These are phyloP conservation scores for Penicillium vulpinum DNA, from an alignment of 2,329 filamentous ascomycete species.

Conservation along the genomic window DNA sequence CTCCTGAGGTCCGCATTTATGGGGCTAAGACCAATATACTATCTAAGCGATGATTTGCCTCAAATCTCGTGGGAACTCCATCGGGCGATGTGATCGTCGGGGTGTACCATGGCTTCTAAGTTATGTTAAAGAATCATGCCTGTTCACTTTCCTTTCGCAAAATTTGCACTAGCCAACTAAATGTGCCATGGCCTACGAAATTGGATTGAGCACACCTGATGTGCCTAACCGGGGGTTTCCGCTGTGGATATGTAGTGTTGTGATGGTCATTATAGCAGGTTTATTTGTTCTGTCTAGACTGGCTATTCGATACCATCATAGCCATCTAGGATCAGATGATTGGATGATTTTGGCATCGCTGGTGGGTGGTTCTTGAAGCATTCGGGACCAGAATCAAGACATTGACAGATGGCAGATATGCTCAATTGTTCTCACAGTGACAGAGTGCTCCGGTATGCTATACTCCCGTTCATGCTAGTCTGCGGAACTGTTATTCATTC, in stretches of 20 bases:
- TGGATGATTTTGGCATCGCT: slow-evolving; percentile 26
- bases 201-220: slow-evolving; percentile 13
- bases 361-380: slow-evolving; percentile 4
- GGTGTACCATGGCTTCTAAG: neutral
- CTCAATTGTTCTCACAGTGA: slow-evolving; percentile 18
- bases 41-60: neutral
- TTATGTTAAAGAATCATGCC: neutral
- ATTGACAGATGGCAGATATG: slow-evolving; percentile 6
- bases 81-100: neutral
- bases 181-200: slow-evolving; percentile 11
- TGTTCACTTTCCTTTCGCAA: neutral
- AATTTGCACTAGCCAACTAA: neutral
- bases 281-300: slow-evolving; percentile 23
- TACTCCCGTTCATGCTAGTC: neutral
- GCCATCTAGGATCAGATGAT: slow-evolving; percentile 23
- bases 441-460: slow-evolving; percentile 12
- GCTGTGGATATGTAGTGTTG: slow-evolving; percentile 23
- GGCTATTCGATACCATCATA: slow-evolving; percentile 17
- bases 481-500: neutral
- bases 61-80: neutral
- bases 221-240: slow-evolving; percentile 24
- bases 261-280: slow-evolving; percentile 22
- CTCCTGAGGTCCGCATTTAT: neutral
- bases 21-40: neutral
- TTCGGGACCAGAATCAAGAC: neutral